Conservation (phyloP, 768 basidiomycete species). For the Trametes coccinea region DNA sequence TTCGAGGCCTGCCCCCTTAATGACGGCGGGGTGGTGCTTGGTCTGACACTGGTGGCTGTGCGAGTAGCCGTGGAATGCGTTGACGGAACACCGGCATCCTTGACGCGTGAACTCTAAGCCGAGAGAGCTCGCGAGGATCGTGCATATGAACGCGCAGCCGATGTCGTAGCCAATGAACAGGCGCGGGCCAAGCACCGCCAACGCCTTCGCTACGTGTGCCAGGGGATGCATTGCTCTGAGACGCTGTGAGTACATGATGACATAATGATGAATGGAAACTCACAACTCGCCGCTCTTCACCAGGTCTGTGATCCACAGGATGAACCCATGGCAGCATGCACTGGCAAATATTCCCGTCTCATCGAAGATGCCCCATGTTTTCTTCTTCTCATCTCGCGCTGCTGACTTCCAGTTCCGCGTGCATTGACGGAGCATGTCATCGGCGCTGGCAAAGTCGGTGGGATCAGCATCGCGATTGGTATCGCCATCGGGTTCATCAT, state of each 20-base stretch:
- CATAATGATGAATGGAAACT: slow-evolving; percentile 1
- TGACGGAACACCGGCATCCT: neutral
- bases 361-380: slow-evolving; percentile 31
- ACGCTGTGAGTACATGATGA: too few relatives aligned
- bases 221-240: too few relatives aligned
- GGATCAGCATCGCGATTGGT: too few relatives aligned
- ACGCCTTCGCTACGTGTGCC: too few relatives aligned
- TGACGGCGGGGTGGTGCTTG: slow-evolving; percentile 17
- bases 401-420: slow-evolving; percentile 36
- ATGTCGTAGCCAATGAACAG: slow-evolving; percentile 15
- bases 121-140: neutral
- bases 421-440: slow-evolving; percentile 20
- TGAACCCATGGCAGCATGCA: neutral
- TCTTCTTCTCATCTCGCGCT: slow-evolving; percentile 31
- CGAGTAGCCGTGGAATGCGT: slow-evolving; percentile 24
- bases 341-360: neutral
- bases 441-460: neutral
- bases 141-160: slow-evolving; percentile 7
- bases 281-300: neutral
- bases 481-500: too few relatives aligned
- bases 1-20: slow-evolving; percentile 20
- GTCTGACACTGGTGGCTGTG: slow-evolving; percentile 27
- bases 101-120: neutral
- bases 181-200: neutral
- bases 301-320: neutral